phyloP scores from a whole-genome alignment of 2,329 filamentous ascomycete species.

The Alternaria sp. region DNA sequence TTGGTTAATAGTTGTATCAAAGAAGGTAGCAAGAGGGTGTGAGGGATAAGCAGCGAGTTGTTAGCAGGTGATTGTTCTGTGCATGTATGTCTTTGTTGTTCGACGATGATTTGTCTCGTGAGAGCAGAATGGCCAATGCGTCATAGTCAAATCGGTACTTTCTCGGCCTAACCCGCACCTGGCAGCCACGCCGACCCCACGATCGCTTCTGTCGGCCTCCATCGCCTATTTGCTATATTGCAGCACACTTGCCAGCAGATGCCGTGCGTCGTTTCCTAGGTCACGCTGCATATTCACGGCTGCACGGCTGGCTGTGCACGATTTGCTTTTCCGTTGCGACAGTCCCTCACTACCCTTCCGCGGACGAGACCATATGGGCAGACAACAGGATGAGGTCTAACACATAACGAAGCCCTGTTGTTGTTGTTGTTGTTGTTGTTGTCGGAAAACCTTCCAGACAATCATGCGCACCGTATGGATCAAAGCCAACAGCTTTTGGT shows the following conservation, averaged over 20 bases:
- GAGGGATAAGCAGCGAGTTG: slow-evolving; percentile 29
- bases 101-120: slow-evolving; percentile 41
- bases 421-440: background rate
- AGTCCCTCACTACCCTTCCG: background rate
- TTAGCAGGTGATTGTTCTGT: slow-evolving; percentile 28
- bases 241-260: slow-evolving; percentile 1
- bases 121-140: slow-evolving; percentile 29
- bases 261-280: slow-evolving; percentile 7
- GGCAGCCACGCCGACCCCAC: slow-evolving; percentile 20
- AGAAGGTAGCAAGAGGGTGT: slow-evolving; percentile 16
- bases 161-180: slow-evolving; percentile 17
- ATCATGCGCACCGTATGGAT: background rate
- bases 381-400: background rate
- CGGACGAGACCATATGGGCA: slow-evolving; percentile 1
- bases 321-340: slow-evolving; percentile 1
- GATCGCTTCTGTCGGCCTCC: slow-evolving; percentile 20
- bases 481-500: background rate
- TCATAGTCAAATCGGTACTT: slow-evolving; percentile 30
- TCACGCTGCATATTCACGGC: slow-evolving; percentile 17
- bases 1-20: slow-evolving; percentile 14
- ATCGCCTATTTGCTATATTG: slow-evolving; percentile 20
- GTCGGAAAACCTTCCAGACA: background rate
- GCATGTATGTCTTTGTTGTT: slow-evolving; percentile 50
- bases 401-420: background rate
- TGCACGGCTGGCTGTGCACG: slow-evolving; percentile 1